Conservation (phyloP, 306 rosid genomes). For the Parietaria judaica region DNA sequence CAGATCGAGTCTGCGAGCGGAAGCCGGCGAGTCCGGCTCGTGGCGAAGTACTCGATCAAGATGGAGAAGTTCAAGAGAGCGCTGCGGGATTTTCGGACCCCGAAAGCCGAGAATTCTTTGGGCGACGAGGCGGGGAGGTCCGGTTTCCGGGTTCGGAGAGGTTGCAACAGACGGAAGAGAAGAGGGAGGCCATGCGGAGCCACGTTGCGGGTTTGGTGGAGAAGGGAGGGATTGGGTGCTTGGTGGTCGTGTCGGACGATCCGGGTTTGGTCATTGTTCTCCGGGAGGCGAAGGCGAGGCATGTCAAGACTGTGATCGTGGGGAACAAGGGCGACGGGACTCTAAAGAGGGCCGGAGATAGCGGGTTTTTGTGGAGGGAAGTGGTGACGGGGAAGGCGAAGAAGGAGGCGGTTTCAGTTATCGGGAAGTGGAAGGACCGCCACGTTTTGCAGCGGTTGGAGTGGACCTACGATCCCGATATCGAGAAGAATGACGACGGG, state of each 20-base stretch:
- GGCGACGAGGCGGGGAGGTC: conserved; percentile 60
- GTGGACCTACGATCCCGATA: conserved; percentile 62
- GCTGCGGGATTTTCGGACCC: conserved; percentile 45
- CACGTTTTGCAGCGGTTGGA: conserved; percentile 70
- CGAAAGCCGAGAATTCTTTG: conserved; percentile 54
- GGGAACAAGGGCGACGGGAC: conserved; percentile 60
- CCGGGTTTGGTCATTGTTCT: conserved; percentile 50
- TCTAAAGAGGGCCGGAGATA: conserved; percentile 68
- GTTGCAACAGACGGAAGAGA: conserved; percentile 43
- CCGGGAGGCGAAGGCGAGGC: conserved; percentile 64
- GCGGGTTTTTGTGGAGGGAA: conserved; percentile 74
- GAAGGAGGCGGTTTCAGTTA: conserved; percentile 54
- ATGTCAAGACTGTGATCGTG: conserved; percentile 61
- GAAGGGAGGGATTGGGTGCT: conserved; percentile 44
- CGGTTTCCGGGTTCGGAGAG: conserved; percentile 55
- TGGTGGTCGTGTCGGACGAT: conserved; percentile 84
- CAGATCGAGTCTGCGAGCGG: conserved; percentile 73
- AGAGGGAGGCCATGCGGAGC: conserved; percentile 36
- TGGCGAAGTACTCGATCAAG: conserved; percentile 76
- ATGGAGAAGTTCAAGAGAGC: conserved; percentile 76
- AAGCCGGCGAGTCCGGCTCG: conserved; percentile 57
- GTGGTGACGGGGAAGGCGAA: conserved; percentile 69
- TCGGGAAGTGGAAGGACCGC: conserved; percentile 73
- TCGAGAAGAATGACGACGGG: conserved; percentile 25
- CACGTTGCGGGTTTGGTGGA: conserved; percentile 74